Base-by-base conservation (phyloP, 1,139 yeast genomes). In the Diutina scorzettiae region DNA sequence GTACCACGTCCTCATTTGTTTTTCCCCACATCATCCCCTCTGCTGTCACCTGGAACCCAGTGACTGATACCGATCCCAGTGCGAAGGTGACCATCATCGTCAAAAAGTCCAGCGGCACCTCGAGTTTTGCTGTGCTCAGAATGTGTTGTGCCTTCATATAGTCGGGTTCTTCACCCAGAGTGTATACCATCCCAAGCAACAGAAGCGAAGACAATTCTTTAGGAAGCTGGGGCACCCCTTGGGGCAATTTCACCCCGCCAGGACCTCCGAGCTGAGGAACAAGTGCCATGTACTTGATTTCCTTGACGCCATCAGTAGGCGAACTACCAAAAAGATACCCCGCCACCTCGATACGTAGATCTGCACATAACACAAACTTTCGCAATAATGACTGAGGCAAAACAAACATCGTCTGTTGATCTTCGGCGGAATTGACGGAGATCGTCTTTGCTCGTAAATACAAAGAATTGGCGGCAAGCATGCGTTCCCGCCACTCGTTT, bases 401-500 rank as follows among this genome's bases (percentile, higher is more conserved):
- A 42, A 89, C 73, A 53, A 77, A 85, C 0, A 93, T 85, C 45
- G 58, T 66, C 8, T 63, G 55, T 42, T 69, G 74, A 40, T 66
- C 72, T 30, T 51, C 54, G 2, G 44, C 47, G 24, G 46, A 50
- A 33, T 55, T 57, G 8, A 81, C 72, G 5, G 85, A 69, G 11
- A 91, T 75, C 54, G 84, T 81, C 56, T 81, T 82, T 11, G 89
- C 68, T 43, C 96, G 76, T 54, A 83, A 62, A 52, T 81, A 81
- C 42, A 91, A 64, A 50, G 77, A 72, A 42, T 84, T 73, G 0
- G 94, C 73, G 1, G 94, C 80, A 44, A 93, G 75, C 0, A 96
- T 96, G 37, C 95, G 66, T 45, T 73, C 73, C 51, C 97, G 73
- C 99, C 99, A 91, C 56, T 89, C 96, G 33, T 87, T 80, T 56